Conservation (phyloP, 1,139 yeast genomes). For the Saccharomyces uvarum region DNA sequence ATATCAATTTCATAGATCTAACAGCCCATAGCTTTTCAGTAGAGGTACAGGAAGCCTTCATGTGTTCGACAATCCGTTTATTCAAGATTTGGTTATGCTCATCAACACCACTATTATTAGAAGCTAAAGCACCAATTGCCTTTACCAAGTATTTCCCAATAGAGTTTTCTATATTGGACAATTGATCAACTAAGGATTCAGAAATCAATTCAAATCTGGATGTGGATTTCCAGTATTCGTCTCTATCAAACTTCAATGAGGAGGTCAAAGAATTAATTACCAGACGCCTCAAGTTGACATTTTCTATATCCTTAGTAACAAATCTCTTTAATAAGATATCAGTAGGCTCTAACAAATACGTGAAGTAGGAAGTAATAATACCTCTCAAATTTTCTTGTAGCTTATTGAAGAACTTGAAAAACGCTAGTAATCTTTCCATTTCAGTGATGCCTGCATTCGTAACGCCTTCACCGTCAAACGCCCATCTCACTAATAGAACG, state of each 20-base stretch:
- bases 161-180: constrained; percentile 55
- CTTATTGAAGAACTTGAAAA: constrained; percentile 80
- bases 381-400: constrained; percentile 78
- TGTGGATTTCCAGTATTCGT: constrained; percentile 89
- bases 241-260: constrained; percentile 82
- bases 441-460: constrained; percentile 40
- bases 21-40: constrained; percentile 78
- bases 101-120: constrained; percentile 62
- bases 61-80: constrained; percentile 45
- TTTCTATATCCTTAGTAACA: constrained; percentile 33
- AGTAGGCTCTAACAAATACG: constrained; percentile 74
- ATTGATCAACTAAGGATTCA: constrained; percentile 55
- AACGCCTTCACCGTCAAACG: constrained; percentile 72
- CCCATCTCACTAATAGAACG: constrained; percentile 87
- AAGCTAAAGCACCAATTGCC: constrained; percentile 69
- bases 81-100: constrained; percentile 73
- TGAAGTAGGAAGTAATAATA: constrained; percentile 79
- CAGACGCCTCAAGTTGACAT: constrained; percentile 57
- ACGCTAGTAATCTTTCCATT: constrained; percentile 54
- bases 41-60: constrained; percentile 44
- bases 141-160: constrained; percentile 75
- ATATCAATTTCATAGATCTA: constrained; percentile 67
- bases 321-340: constrained; percentile 46
- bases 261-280: constrained; percentile 63
- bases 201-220: constrained; percentile 72